These are phyloP conservation scores for Geotrichum restrictum DNA, from an alignment of 1,139 yeast species.

Conservation along the genomic window DNA sequence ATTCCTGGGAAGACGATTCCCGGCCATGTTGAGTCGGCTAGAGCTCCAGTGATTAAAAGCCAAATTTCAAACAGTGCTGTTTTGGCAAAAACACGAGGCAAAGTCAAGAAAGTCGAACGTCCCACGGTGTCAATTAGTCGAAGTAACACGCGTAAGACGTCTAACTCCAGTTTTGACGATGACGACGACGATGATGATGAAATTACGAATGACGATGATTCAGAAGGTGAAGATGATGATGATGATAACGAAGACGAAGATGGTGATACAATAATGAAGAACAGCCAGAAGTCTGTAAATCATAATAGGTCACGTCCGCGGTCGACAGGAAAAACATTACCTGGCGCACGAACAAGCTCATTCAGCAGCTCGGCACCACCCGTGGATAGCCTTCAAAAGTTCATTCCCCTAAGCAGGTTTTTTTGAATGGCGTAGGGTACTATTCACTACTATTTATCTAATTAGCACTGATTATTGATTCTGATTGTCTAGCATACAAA, in stretches of 20 bases:
- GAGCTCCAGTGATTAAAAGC: background rate
- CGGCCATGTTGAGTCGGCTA: background rate
- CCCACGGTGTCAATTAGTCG: background rate
- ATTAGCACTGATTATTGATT: no score
- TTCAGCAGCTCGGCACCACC: conserved; percentile 6
- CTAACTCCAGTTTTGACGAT: background rate
- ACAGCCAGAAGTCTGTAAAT: background rate
- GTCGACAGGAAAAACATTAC: conserved; percentile 14
- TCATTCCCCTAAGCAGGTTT: conserved; percentile 27
- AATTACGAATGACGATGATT: background rate
- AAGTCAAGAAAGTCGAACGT: background rate
- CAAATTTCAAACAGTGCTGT: background rate
- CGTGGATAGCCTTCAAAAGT: conserved; percentile 26
- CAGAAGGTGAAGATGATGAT: conserved; percentile 13
- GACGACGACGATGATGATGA: conserved; percentile 9
- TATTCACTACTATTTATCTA: no score
- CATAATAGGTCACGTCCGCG: background rate
- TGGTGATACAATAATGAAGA: conserved; percentile 11
- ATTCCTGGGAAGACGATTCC: conserved; percentile 4
- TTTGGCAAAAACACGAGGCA: conserved; percentile 2
- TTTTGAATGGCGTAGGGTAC: no score
- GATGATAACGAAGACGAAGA: conserved; percentile 14
- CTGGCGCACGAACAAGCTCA: conserved; percentile 17
- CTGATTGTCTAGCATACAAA: background rate
- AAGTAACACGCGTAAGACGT: background rate